phyloP scores from a whole-genome alignment of 1,284 basidiomycete genomes.

The Microbotryum saponariae region DNA sequence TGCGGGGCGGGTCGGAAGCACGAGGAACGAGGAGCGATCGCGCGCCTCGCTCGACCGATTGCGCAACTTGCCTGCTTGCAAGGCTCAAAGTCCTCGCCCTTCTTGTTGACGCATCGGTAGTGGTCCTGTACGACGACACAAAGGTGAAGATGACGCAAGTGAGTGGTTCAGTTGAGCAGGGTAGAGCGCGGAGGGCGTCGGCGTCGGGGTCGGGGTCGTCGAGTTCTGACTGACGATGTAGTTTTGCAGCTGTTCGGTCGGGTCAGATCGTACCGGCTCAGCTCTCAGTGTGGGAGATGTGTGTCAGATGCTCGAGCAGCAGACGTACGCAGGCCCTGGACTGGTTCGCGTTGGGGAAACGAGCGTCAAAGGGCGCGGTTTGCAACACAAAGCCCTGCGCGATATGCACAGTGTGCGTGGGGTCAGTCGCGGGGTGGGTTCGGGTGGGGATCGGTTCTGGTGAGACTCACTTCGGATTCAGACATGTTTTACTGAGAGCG shows the following conservation, averaged over 20 bases:
- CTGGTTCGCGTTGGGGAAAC: conserved; percentile 81
- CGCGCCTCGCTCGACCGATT: no score
- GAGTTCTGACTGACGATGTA: conserved; percentile 53
- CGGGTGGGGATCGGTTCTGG: neutral
- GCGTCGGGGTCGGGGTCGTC: neutral
- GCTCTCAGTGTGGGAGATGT: neutral
- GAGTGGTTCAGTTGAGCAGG: neutral
- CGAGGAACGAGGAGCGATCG: no score
- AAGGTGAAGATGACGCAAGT: neutral
- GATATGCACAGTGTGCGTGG: neutral
- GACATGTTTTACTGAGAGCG: neutral
- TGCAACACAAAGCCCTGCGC: conserved; percentile 58
- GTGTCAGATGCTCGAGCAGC: neutral
- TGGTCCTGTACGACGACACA: conserved; percentile 51
- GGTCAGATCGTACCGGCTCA: neutral
- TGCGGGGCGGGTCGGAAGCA: no score
- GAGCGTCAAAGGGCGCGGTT: conserved; percentile 72
- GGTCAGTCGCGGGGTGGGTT: neutral
- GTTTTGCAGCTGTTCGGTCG: conserved; percentile 63
- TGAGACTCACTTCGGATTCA: neutral
- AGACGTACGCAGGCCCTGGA: conserved; percentile 76
- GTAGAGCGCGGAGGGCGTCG: neutral
- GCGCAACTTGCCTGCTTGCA: conserved; percentile 60
- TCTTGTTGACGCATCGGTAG: conserved; percentile 93
- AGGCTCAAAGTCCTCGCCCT: conserved; percentile 93